A percentile compares a stretch with the other conserved stretches of the same genome.
Conservation (phyloP, 129 eudicot genomes). For the Pittosporum tobira region DNA sequence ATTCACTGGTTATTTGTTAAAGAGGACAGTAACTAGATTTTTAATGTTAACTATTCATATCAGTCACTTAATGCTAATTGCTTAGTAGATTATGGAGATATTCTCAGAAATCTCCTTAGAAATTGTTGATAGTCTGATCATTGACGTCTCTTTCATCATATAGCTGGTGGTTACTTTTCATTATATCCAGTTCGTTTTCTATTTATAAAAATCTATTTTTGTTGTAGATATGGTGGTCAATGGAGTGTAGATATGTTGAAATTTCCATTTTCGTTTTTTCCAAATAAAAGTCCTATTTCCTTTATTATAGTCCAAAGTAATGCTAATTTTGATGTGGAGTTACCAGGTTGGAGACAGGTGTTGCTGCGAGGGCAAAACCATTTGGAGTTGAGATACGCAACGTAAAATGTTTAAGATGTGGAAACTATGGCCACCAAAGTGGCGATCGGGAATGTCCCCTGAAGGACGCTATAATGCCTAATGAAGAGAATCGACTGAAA, state of each 20-base stretch:
- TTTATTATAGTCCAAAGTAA: too few species aligned
- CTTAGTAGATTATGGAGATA: too few species aligned
- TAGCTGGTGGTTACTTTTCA: not conserved
- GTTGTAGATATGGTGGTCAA: not conserved
- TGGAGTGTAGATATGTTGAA: too few species aligned
- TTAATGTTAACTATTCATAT: too few species aligned
- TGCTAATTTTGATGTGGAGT: constrained; percentile 6
- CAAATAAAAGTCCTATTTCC: too few species aligned
- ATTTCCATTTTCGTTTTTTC: too few species aligned
- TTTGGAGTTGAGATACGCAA: constrained; percentile 94
- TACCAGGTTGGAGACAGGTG: constrained; percentile 88
- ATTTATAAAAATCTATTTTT: not conserved
- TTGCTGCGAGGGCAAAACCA: constrained; percentile 70
- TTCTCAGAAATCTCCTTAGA: not conserved
- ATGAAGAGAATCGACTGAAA: constrained; percentile 88
- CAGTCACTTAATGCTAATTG: too few species aligned
- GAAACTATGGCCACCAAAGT: constrained; percentile 85
- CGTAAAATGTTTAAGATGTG: constrained; percentile 98
- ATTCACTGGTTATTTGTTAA: too few species aligned
- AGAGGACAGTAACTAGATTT: too few species aligned
- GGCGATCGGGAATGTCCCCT: constrained; percentile 98
- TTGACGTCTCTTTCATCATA: not conserved
- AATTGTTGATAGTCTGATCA: not conserved
- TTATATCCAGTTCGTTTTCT: too few species aligned
- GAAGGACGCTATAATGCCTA: constrained; percentile 93